Conservation (phyloP, 805 yeast genomes). For the Metschnikowia vanudenii region DNA sequence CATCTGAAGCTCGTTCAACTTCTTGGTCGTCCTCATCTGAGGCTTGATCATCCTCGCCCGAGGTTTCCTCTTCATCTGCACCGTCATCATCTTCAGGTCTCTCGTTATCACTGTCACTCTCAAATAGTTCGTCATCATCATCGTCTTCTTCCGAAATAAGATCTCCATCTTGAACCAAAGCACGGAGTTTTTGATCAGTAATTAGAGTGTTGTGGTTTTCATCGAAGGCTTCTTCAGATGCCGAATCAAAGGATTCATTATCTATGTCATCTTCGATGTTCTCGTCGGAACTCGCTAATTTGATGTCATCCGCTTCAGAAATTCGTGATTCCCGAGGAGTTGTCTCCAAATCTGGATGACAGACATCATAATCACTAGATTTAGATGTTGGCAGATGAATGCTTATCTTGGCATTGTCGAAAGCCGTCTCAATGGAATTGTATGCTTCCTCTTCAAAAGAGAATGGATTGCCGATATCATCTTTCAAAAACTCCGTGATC, state of each 20-base stretch:
- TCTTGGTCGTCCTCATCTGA: conserved; percentile 17
- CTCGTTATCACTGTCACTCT: conserved; percentile 19
- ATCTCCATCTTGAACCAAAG: conserved; percentile 14
- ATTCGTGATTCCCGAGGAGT: conserved; percentile 7
- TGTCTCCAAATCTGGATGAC: conserved; percentile 17
- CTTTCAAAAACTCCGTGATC: conserved; percentile 59
- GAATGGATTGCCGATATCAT: conserved; percentile 64
- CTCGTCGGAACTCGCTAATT: conserved; percentile 9
- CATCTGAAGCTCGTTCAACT: conserved; percentile 5
- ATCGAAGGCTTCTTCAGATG: conserved; percentile 10
- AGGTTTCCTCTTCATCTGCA: conserved; percentile 18
- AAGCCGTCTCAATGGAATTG: conserved; percentile 39
- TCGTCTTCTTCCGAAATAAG: conserved; percentile 20
- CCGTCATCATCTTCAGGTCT: conserved; percentile 26
- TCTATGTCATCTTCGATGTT: conserved; percentile 5
- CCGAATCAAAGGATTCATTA: conserved; percentile 9
- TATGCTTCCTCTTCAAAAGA: conserved; percentile 56
- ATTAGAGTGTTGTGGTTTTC: conserved; percentile 7
- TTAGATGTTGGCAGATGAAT: background rate
- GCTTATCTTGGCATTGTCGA: conserved; percentile 12
- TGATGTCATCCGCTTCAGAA: conserved; percentile 10
- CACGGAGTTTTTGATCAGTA: conserved; percentile 4
- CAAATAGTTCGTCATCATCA: conserved; percentile 15
- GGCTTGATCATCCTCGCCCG: conserved; percentile 21
- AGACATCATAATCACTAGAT: conserved; percentile 6